phyloP scores from a whole-genome alignment of 805 yeast genomes.

The Barnettozyma siamensis region DNA sequence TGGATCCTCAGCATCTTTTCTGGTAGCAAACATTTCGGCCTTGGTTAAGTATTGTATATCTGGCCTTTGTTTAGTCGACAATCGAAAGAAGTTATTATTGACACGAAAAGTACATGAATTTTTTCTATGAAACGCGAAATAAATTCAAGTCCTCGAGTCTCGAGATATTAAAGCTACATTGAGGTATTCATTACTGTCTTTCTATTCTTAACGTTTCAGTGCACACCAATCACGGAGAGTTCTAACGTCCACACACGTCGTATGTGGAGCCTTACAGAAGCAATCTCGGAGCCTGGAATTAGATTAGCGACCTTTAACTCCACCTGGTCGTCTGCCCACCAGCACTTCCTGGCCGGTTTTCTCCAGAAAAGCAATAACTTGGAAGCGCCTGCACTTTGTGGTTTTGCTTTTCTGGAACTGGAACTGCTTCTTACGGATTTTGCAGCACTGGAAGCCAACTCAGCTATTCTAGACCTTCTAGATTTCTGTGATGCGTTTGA shows the following conservation, averaged over 20 bases:
- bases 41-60: too few species aligned
- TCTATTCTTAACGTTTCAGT: constrained; percentile 18
- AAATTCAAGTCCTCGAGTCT: neutral
- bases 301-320: constrained; percentile 36
- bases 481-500: constrained; percentile 30
- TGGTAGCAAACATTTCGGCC: constrained; percentile 20
- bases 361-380: constrained; percentile 91
- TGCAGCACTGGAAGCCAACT: constrained; percentile 49
- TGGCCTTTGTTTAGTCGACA: too few species aligned
- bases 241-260: constrained; percentile 97
- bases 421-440: constrained; percentile 41
- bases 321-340: constrained; percentile 79
- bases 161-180: too few species aligned
- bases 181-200: neutral
- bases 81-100: too few species aligned
- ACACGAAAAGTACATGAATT: neutral
- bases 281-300: constrained; percentile 26
- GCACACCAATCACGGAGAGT: constrained; percentile 82
- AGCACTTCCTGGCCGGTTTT: constrained; percentile 96
- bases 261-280: constrained; percentile 66
- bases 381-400: constrained; percentile 33
- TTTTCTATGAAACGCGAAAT: neutral
- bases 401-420: constrained; percentile 20
- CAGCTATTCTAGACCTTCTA: constrained; percentile 53
- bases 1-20: constrained; percentile 21